Conservation (phyloP, 495 filamentous ascomycete species). For the Tuber umbilicatum region DNA sequence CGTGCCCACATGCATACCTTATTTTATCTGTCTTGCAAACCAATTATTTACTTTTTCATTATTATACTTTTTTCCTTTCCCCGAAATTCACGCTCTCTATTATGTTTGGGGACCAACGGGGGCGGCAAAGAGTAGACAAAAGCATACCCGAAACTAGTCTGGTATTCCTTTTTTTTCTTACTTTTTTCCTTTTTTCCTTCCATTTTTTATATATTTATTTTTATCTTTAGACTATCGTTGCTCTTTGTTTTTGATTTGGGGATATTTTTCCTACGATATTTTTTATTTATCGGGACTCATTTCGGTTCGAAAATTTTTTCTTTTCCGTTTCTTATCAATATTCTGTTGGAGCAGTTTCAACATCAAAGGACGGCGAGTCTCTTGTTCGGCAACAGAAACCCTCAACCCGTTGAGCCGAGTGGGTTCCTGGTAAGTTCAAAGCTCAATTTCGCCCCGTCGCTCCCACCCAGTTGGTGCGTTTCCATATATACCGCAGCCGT, state of each 20-base stretch:
- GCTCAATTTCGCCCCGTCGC: constrained; percentile 27
- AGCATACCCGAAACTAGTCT: not conserved
- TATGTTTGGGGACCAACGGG: not conserved
- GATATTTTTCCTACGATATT: not conserved
- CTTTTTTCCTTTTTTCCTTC: constrained; percentile 3
- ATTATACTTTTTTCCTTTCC: constrained; percentile 7
- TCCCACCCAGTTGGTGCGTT: constrained; percentile 37
- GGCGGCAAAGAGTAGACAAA: not conserved
- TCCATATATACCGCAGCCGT: constrained; percentile 40
- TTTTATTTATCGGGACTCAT: not conserved
- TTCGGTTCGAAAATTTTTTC: not conserved
- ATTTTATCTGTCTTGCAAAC: constrained; percentile 16
- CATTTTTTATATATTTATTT: constrained; percentile 4
- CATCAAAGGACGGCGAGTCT: constrained; percentile 9
- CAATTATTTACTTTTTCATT: constrained; percentile 17
- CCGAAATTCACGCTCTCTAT: not conserved
- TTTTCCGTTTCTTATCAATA: not conserved
- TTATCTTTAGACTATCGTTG: not conserved
- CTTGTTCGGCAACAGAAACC: constrained; percentile 25
- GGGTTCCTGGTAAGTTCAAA: constrained; percentile 34
- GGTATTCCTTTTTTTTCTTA: constrained; percentile 4
- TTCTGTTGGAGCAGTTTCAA: constrained; percentile 11
- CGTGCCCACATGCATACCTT: constrained; percentile 17
- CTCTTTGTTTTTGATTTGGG: not conserved
- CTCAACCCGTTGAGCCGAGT: constrained; percentile 33